Evolutionary conservation across 768 basidiomycete genomes (phyloP), one percentile per base, ranked within the genome.

Genomic region (Pisolithus tinctorius): DNA sequence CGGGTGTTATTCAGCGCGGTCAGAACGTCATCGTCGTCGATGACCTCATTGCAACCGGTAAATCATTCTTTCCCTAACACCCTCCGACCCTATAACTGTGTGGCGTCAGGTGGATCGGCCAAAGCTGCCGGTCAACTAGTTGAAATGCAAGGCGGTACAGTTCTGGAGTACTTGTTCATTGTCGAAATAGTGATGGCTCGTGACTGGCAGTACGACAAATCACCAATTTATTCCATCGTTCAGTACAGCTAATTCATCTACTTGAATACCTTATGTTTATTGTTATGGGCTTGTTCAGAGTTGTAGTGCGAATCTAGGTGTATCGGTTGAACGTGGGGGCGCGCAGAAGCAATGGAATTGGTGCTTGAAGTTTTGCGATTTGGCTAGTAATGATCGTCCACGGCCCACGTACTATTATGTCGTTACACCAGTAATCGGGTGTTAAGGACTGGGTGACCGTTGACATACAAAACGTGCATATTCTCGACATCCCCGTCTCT

Each of bases 21-120:
- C 85, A 93, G 64, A 86, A 73, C 53, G 91, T 93, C 20, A 67
- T 99, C 43, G 75, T 99, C 41, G 74, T 99, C 26, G 96, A 99
- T 69, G 96, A 99, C 68, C 76, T 99, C 38, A 90, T 99, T 56
- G 96, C 96, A 0, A 97, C 95, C 29, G 95, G 94, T 88, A 56
- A 40, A 76, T 55, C n/a, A 23, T 14, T 29, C 16, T 47, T 11
- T 5, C 13, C 39, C 36, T 27, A 27, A 23, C 34, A n/a, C 38
- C 17, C 27, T 48, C 30, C 34, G 17, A 29, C 6, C 39, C 60
- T 46, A 60, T 20, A n/a, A 26, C 4, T 49, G 29, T 48, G 27
- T 17, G 44, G 44, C 30, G 52, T 11, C 48, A 91, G 93, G 93
- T 55, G 96, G 96, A 8, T 96, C 93, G 30, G 96, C 96, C 7